These are phyloP conservation scores for Vanrija sp. DNA, from an alignment of 1,284 basidiomycete species.

Conservation along the genomic window DNA sequence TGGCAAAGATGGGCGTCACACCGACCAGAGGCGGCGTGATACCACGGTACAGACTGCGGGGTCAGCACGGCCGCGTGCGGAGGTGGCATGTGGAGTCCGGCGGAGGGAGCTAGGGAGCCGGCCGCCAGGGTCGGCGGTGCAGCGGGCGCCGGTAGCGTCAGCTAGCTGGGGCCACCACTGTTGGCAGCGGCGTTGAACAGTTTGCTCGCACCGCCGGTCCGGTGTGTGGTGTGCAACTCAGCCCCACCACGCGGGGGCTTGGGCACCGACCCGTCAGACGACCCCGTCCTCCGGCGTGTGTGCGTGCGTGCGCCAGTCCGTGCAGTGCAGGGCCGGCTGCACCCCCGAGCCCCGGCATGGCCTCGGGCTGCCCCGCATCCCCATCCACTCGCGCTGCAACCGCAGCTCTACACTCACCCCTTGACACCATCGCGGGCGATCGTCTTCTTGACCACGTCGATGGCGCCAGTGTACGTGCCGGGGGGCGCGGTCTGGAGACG, in stretches of 20 bases:
- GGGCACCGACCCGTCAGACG: too few species aligned
- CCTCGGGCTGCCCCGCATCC: too few species aligned
- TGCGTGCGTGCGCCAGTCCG: too few species aligned
- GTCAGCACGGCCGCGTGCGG: background rate
- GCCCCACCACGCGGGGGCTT: too few species aligned
- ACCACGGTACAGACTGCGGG: conserved; percentile 80
- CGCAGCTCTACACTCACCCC: conserved; percentile 59
- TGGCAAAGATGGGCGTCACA: conserved; percentile 96
- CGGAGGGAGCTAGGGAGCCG: background rate
- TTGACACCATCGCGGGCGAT: conserved; percentile 80
- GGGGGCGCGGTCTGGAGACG: conserved; percentile 88
- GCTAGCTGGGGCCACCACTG: background rate
- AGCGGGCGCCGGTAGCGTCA: background rate
- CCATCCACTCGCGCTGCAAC: background rate
- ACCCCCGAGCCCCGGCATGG: too few species aligned
- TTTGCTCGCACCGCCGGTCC: background rate
- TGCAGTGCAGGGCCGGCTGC: too few species aligned
- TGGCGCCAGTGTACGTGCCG: conserved; percentile 84
- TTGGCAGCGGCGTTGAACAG: too few species aligned
- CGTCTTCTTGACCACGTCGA: conserved; percentile 91
- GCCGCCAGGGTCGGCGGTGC: background rate
- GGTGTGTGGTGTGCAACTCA: background rate
- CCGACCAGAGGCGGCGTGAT: conserved; percentile 94
- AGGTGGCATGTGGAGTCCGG: background rate
- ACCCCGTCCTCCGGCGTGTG: too few species aligned